Conservation (phyloP, 495 filamentous ascomycete genomes). For the Penicillium cataractarum region DNA sequence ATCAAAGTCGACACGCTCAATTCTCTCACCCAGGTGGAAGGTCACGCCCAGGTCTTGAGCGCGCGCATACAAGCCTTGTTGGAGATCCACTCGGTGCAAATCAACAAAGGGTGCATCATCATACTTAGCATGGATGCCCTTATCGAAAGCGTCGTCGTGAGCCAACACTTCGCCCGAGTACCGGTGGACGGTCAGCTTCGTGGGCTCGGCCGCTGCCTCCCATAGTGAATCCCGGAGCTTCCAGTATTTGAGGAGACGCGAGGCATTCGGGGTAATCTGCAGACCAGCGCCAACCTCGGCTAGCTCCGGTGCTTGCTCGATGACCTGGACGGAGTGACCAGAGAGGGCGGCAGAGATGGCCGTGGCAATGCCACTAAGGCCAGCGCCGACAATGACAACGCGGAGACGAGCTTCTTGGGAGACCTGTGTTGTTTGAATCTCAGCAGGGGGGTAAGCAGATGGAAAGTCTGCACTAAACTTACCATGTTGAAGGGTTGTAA, state of each 20-base stretch:
- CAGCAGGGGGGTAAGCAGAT: neutral
- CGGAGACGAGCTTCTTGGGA: conserved; percentile 30
- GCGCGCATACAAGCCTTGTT: conserved; percentile 53
- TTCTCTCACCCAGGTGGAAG: conserved; percentile 50
- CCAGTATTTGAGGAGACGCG: conserved; percentile 57
- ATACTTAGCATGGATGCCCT: conserved; percentile 46
- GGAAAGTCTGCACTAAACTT: neutral
- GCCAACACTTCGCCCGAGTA: conserved; percentile 59
- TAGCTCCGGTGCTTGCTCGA: conserved; percentile 66
- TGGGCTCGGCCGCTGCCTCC: conserved; percentile 54
- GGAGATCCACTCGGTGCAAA: conserved; percentile 63
- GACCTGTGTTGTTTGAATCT: conserved; percentile 4
- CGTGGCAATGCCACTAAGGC: conserved; percentile 65
- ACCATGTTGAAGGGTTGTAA: conserved; percentile 17
- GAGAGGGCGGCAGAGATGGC: conserved; percentile 62
- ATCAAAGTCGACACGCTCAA: conserved; percentile 46
- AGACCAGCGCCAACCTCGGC: conserved; percentile 58
- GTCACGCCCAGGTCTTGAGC: conserved; percentile 56
- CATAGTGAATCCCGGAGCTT: conserved; percentile 49
- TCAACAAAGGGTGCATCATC: conserved; percentile 57
- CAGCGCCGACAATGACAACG: conserved; percentile 43
- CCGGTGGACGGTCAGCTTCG: conserved; percentile 58
- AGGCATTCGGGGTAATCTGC: conserved; percentile 62
- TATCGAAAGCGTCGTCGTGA: conserved; percentile 51
- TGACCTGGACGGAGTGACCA: conserved; percentile 63